Conservation (phyloP, 768 basidiomycete species). For the Austroboletus festivus region DNA sequence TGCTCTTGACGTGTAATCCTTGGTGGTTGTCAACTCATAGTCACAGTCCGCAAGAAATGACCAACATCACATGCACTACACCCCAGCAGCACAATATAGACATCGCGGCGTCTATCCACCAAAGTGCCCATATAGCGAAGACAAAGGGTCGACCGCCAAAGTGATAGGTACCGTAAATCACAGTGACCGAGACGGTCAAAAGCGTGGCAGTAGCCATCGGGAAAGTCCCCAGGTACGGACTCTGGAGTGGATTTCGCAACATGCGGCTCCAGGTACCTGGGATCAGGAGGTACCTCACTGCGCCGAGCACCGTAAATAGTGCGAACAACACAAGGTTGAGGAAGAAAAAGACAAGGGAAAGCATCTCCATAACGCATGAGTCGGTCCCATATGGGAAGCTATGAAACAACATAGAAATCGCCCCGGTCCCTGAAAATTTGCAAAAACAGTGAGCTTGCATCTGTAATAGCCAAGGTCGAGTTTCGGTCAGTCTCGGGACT, state of each 20-base stretch:
- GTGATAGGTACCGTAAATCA: conserved; percentile 41
- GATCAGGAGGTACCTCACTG: conserved; percentile 51
- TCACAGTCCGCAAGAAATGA: conserved; percentile 20
- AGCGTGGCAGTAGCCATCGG: conserved; percentile 64
- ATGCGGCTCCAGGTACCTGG: conserved; percentile 50
- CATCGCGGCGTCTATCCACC: conserved; percentile 64
- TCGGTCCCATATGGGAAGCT: conserved; percentile 53
- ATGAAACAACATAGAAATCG: conserved; percentile 53
- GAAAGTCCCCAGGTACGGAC: conserved; percentile 45
- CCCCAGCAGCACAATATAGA: conserved; percentile 60
- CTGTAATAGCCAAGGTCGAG: background rate
- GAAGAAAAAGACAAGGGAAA: conserved; percentile 54
- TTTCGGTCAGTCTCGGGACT: background rate
- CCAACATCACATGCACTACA: conserved; percentile 65
- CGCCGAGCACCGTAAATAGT: conserved; percentile 42
- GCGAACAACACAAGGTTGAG: conserved; percentile 56
- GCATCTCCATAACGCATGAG: conserved; percentile 37
- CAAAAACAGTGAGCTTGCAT: background rate
- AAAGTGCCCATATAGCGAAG: conserved; percentile 57
- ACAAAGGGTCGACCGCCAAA: conserved; percentile 54
- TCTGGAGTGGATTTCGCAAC: conserved; percentile 47
- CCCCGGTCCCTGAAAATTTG: conserved; percentile 45
- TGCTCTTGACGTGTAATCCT: conserved; percentile 62
- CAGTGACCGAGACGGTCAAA: conserved; percentile 46
- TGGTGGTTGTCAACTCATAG: conserved; percentile 11